Evolutionary conservation across 1,284 basidiomycete species (phyloP).

Genomic region (Marasmius sp.): DNA sequence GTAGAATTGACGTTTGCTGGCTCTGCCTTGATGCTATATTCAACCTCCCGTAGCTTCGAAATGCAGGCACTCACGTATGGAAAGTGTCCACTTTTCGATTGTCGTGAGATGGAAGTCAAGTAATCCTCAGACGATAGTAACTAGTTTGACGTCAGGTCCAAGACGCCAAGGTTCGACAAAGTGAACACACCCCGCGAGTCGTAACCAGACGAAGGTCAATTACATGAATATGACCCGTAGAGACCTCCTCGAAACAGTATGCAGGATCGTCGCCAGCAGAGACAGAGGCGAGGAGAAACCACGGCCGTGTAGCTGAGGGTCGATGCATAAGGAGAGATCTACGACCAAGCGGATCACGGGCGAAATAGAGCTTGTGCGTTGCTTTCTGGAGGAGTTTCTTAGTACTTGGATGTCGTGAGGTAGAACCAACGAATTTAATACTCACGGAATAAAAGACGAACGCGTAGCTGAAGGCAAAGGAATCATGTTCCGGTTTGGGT

Average conservation of each 20-base stretch:
- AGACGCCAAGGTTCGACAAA: background rate
- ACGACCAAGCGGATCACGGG: constrained; percentile 88
- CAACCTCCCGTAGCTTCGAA: background rate
- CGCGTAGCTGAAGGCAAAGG: constrained; percentile 62
- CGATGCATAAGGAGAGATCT: constrained; percentile 80
- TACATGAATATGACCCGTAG: constrained; percentile 57
- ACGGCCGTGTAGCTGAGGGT: constrained; percentile 47
- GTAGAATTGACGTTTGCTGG: constrained; percentile 45
- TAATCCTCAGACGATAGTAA: constrained; percentile 30
- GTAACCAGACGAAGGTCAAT: constrained; percentile 41
- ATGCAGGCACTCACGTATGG: constrained; percentile 25
- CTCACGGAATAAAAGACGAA: constrained; percentile 78
- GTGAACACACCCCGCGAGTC: constrained; percentile 23
- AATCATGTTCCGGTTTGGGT: constrained; percentile 1
- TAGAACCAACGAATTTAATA: background rate
- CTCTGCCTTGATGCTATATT: constrained; percentile 36
- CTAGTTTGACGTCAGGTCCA: constrained; percentile 23
- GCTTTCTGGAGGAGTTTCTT: constrained; percentile 35
- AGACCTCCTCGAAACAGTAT: constrained; percentile 61
- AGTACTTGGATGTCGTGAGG: background rate
- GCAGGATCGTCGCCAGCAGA: constrained; percentile 47
- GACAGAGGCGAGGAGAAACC: constrained; percentile 66
- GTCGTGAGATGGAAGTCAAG: constrained; percentile 26
- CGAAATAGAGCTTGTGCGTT: constrained; percentile 66
- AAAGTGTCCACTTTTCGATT: constrained; percentile 5